Conservation (phyloP, 805 yeast species). For the Candida vaughaniae region DNA sequence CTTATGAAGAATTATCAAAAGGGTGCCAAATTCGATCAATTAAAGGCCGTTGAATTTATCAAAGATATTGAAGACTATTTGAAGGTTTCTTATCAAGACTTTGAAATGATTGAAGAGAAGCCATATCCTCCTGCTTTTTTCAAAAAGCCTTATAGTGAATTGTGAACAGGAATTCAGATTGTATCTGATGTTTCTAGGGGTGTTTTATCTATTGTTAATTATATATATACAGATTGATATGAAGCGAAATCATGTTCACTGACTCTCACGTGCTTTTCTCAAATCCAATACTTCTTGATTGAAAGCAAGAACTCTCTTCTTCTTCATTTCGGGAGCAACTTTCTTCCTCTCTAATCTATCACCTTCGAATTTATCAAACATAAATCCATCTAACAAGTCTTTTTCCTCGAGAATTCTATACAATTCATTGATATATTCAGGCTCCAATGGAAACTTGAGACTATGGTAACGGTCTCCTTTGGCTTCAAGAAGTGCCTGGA, state of each 20-base stretch:
- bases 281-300: background rate
- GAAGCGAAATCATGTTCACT: no score
- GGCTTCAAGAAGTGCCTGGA: conserved; percentile 23
- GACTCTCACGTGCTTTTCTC: background rate
- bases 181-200: background rate
- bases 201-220: background rate
- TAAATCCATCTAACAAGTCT: conserved; percentile 2
- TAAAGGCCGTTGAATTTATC: conserved; percentile 28
- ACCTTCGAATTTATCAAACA: conserved; percentile 10
- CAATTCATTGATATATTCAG: conserved; percentile 52
- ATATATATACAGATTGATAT: background rate
- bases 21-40: conserved; percentile 31
- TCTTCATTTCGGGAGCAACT: conserved; percentile 3
- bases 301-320: conserved; percentile 5
- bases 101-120: conserved; percentile 23
- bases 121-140: conserved; percentile 14
- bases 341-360: conserved; percentile 1
- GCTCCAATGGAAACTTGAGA: conserved; percentile 56
- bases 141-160: conserved; percentile 13
- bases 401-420: conserved; percentile 13
- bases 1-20: conserved; percentile 7
- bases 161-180: background rate
- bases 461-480: conserved; percentile 35
- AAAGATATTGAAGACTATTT: conserved; percentile 28
- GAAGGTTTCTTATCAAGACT: conserved; percentile 25